Conservation (phyloP, 2,329 filamentous ascomycete genomes). For the Trichoderma afroharzianum region DNA sequence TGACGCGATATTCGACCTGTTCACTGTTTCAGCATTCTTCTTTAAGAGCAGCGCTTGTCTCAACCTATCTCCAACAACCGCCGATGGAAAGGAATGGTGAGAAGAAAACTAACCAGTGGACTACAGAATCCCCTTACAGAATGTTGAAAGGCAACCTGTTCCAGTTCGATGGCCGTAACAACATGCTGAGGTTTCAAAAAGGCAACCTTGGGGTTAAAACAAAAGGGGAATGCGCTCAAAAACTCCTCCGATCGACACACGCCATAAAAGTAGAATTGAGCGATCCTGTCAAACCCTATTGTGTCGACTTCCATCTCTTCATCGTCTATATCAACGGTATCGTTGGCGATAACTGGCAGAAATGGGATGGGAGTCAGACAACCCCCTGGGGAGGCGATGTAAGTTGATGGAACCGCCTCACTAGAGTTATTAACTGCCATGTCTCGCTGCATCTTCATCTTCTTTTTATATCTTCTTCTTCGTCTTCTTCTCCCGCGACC, state of each 20-base stretch:
- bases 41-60: background rate
- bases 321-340: background rate
- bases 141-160: conserved; percentile 52
- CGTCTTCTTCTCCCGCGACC: background rate
- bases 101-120: conserved; percentile 47
- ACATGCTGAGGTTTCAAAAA: conserved; percentile 65
- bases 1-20: conserved; percentile 32
- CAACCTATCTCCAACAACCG: background rate
- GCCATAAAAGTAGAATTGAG: background rate
- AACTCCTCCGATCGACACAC: conserved; percentile 21
- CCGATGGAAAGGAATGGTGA: background rate
- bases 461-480: background rate
- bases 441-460: background rate
- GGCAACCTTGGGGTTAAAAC: conserved; percentile 61
- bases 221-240: conserved; percentile 50
- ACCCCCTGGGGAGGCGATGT: background rate
- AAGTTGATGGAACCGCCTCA: background rate
- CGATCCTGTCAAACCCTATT: background rate
- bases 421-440: background rate
- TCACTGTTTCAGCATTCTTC: background rate
- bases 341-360: background rate
- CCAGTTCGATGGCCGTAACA: conserved; percentile 55
- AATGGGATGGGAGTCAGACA: background rate
- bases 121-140: conserved; percentile 47
- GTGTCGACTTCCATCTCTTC: background rate